Evolutionary conservation across 2,329 filamentous ascomycete species (phyloP), one percentile per base, ranked within the genome.

Genomic region (Acarospora socialis): DNA sequence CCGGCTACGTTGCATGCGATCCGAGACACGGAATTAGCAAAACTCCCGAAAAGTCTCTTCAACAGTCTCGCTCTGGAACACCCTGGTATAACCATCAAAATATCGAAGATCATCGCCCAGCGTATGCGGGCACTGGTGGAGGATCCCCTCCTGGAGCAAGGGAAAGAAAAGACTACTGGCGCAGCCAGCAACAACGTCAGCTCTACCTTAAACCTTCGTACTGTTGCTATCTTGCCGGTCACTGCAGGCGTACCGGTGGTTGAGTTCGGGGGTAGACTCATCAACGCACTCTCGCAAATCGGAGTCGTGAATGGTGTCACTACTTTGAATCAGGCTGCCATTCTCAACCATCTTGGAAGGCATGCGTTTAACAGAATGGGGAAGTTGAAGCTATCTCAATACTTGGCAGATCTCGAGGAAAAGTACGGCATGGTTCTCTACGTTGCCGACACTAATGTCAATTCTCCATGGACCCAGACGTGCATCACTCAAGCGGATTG

Each of bases 321-420:
- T 0, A 86, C 82, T 0, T 67, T 98, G 9, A 94, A 93, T 42
- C 87, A 98, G 55, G 78, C 84, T 3, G 82, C 84, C 2, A 93
- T 98, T 45, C 57, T 98, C 31, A 93, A 92, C 43, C 92, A 98
- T 51, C 68, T 98, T 1, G 90, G 92, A 17, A 79, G 90, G 41
- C 84, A 98, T 55, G 90, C 92, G 0, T 98, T 98, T 53, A 95
- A 81, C 56, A 81, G 79, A 45, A 95, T 98, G 79, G 90, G 90
- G 4, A 95, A 94, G 55, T 63, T 98, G 17, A 94, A 92, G 55
- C 63, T 98, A 5, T 83, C 87, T 1, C 87, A 98, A 44, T 98
- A 98, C 49, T 68, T 98, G 30, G 90, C 92, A 2, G 90, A 98
- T 48, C 65, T 98, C 7, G 90, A 98, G 56, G 90, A 98, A 56